These are phyloP conservation scores for Quercus cerris DNA, from an alignment of 306 rosid species.

Conservation along the genomic window DNA sequence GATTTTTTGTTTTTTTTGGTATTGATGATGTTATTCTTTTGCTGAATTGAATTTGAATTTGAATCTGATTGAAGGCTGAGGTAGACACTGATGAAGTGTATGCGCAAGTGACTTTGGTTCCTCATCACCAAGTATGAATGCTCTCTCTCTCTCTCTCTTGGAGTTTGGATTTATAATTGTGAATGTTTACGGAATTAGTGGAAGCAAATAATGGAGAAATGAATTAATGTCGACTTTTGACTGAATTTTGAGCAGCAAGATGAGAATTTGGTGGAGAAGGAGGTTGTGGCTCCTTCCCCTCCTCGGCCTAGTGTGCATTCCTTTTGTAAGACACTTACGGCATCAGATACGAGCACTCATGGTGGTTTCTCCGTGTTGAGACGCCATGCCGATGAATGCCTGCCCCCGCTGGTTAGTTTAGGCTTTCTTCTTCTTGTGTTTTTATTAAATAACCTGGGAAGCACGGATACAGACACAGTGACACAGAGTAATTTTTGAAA, in stretches of 20 bases:
- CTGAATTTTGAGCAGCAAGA: slow-evolving; percentile 35
- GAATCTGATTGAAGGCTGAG: slow-evolving; percentile 37
- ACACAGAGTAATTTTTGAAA: no score
- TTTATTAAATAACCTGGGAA: no score
- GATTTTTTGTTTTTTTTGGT: not conserved
- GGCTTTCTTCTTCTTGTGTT: not conserved
- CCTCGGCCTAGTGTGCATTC: slow-evolving; percentile 49
- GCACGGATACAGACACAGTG: no score
- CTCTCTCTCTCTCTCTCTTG: no score
- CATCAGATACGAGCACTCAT: slow-evolving; percentile 65
- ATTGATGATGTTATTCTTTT: not conserved
- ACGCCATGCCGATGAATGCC: slow-evolving; percentile 62
- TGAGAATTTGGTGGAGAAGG: slow-evolving; percentile 40
- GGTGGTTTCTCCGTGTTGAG: slow-evolving; percentile 61
- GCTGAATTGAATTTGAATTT: not conserved
- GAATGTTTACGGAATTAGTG: not conserved
- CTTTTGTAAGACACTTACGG: slow-evolving; percentile 59
- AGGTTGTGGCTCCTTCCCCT: slow-evolving; percentile 26
- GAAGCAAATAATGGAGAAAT: not conserved
- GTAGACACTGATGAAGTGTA: slow-evolving; percentile 55
- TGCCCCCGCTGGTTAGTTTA: slow-evolving; percentile 47
- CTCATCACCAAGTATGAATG: slow-evolving; percentile 28
- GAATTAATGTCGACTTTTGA: not conserved
- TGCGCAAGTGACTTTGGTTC: slow-evolving; percentile 53
- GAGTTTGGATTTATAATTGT: not conserved